A percentile compares a stretch with the other conserved stretches of the same genome.
phyloP scores from a whole-genome alignment of 2,329 filamentous ascomycete genomes.

The Neofusicoccum ribis region DNA sequence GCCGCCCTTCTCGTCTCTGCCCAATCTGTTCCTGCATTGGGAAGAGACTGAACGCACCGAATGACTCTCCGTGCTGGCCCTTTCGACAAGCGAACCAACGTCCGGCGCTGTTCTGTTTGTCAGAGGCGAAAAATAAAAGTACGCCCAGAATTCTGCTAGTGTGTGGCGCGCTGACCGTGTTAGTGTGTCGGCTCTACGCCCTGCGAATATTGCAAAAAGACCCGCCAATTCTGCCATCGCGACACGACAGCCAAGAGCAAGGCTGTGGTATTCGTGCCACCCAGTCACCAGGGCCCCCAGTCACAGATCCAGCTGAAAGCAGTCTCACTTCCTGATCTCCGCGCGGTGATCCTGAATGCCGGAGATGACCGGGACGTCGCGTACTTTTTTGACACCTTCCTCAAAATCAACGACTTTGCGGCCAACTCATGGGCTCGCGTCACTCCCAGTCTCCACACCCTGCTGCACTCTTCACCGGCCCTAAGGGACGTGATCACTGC shows the following conservation, averaged over 20 bases:
- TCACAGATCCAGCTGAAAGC: not conserved
- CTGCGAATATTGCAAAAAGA: slow-evolving; percentile 9
- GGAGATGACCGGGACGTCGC: not conserved
- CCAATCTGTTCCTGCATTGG: not conserved
- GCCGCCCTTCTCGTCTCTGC: not conserved
- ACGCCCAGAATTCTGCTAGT: too few species aligned
- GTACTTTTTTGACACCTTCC: slow-evolving; percentile 7
- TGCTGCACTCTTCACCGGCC: not conserved
- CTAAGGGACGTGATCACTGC: not conserved
- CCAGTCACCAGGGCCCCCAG: too few species aligned
- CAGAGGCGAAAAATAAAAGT: slow-evolving; percentile 11
- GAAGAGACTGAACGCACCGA: not conserved
- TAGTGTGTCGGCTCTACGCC: not conserved
- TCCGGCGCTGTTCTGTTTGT: slow-evolving; percentile 10
- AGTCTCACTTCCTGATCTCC: too few species aligned
- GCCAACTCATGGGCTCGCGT: not conserved
- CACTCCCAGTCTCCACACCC: not conserved
- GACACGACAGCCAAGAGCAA: not conserved
- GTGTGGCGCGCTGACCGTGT: not conserved
- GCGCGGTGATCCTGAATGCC: not conserved
- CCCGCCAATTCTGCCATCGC: not conserved
- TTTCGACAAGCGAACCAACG: slow-evolving; percentile 6
- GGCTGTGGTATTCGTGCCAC: not conserved
- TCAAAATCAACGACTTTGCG: slow-evolving; percentile 3
- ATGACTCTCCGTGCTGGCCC: not conserved